These are phyloP conservation scores for Teratosphaeria pseudoeucalypti DNA, from an alignment of 2,329 filamentous ascomycete species.

Conservation along the genomic window DNA sequence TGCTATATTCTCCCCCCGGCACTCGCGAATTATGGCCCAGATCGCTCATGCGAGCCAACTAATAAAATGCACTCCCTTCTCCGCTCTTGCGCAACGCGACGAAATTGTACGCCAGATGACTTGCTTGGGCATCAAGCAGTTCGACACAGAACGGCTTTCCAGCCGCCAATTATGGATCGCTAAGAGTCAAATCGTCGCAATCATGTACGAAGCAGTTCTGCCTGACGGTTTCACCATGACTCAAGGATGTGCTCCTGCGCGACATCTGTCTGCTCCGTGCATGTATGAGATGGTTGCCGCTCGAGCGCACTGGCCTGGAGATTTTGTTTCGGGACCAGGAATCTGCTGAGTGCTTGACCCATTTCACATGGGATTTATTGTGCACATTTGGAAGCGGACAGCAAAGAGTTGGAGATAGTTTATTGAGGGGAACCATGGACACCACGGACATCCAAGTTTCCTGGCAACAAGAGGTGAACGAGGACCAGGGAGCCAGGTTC, in stretches of 20 bases:
- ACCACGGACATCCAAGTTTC: no score
- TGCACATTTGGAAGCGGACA: background rate
- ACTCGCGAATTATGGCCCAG: no score
- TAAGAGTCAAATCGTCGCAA: background rate
- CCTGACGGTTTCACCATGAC: background rate
- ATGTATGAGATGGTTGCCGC: background rate
- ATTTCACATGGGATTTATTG: background rate
- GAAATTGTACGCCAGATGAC: no score
- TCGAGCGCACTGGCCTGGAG: no score
- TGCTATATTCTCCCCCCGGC: no score
- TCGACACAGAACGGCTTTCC: background rate
- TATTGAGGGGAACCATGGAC: no score
- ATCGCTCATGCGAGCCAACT: no score
- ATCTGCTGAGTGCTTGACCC: no score
- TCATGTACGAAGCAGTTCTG: background rate
- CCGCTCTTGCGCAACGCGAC: no score
- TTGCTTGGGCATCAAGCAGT: background rate
- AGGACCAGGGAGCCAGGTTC: background rate
- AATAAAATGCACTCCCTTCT: no score
- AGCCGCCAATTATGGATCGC: background rate
- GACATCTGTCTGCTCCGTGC: background rate
- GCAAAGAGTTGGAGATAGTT: background rate
- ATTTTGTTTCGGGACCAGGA: no score
- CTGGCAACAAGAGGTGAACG: background rate
- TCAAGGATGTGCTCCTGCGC: background rate